phyloP scores from a whole-genome alignment of 2,329 filamentous ascomycete genomes.

The Myriosclerotinia curreyana region DNA sequence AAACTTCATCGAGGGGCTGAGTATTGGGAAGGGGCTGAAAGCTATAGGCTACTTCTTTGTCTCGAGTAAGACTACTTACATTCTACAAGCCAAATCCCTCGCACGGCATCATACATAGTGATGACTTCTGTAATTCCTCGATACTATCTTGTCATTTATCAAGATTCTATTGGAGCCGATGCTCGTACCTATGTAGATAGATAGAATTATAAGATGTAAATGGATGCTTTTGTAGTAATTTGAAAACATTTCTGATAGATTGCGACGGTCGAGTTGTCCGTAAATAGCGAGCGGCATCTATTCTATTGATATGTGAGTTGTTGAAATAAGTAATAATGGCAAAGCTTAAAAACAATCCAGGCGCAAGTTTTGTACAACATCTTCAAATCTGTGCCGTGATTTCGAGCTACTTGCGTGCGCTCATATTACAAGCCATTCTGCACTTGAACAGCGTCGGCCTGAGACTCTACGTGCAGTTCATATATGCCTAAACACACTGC shows the following conservation, averaged over 20 bases:
- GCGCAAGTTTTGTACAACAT: neutral
- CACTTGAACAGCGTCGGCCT: neutral
- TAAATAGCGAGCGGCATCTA: conserved; percentile 37
- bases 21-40: neutral
- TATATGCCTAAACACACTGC: neutral
- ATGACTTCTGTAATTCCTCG: neutral
- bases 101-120: neutral
- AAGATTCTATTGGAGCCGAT: conserved; percentile 34
- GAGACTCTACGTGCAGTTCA: neutral
- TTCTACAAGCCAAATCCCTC: neutral
- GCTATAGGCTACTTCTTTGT: neutral
- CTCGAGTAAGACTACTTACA: neutral
- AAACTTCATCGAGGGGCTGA: neutral
- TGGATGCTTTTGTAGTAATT: neutral
- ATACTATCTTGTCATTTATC: neutral
- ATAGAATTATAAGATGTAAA: conserved; percentile 25
- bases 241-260: conserved; percentile 29
- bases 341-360: neutral
- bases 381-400: neutral
- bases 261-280: conserved; percentile 41
- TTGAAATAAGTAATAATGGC: conserved; percentile 39
- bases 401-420: neutral
- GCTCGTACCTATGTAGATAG: conserved; percentile 34
- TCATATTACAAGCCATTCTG: neutral
- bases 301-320: conserved; percentile 35